Conservation (phyloP, 208 protist species). For the Crithidia bombi region DNA sequence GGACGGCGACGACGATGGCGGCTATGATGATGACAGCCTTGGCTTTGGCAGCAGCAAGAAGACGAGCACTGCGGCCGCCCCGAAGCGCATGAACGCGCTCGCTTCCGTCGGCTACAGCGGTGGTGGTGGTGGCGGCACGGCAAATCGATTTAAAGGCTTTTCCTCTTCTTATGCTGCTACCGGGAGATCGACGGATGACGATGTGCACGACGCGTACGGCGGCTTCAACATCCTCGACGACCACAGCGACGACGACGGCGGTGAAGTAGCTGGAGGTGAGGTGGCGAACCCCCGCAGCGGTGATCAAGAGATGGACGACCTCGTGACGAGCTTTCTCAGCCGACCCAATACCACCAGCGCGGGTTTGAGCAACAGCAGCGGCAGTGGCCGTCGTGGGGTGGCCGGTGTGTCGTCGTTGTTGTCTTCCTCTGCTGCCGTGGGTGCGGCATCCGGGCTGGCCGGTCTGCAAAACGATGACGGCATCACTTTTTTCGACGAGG, state of each 20-base stretch:
- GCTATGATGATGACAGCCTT: constrained; percentile 36
- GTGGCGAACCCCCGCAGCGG: constrained; percentile 10
- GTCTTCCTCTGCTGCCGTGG: background rate
- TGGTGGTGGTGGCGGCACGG: constrained; percentile 1
- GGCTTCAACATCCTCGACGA: constrained; percentile 80
- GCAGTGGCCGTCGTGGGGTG: background rate
- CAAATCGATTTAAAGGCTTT: background rate
- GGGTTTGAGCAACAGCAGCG: background rate
- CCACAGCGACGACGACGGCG: constrained; percentile 34
- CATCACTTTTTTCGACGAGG: constrained; percentile 63
- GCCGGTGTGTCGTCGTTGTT: background rate
- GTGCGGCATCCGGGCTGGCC: constrained; percentile 2
- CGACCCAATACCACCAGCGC: constrained; percentile 23
- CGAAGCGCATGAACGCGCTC: constrained; percentile 29
- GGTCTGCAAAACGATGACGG: constrained; percentile 42
- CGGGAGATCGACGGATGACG: constrained; percentile 14
- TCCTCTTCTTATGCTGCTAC: constrained; percentile 10
- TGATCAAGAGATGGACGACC: constrained; percentile 47
- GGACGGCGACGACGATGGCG: constrained; percentile 58
- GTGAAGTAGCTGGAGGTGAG: constrained; percentile 27
- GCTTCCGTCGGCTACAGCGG: constrained; percentile 30
- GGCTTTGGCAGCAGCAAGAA: constrained; percentile 5
- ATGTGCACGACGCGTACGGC: constrained; percentile 33
- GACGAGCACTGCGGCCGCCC: background rate
- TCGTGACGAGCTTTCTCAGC: constrained; percentile 56